phyloP scores from a whole-genome alignment of 352 stramenopile species.

The Globisporangium emineosum region DNA sequence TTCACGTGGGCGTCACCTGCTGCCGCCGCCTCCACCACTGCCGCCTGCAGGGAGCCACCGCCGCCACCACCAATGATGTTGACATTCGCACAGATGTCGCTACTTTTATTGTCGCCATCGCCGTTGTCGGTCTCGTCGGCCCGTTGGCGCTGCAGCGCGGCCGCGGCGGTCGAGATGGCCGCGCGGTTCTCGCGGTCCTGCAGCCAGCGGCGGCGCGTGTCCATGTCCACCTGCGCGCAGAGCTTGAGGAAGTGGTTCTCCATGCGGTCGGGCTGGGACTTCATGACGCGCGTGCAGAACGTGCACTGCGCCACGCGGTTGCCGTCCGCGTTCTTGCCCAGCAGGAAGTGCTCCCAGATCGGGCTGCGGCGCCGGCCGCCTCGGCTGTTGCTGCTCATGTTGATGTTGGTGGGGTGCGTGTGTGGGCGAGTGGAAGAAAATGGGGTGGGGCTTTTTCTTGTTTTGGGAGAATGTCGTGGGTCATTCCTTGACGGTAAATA shows the following conservation, averaged over 20 bases:
- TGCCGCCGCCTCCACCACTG: background rate
- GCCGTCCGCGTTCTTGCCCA: constrained; percentile 10
- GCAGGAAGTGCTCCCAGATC: constrained; percentile 19
- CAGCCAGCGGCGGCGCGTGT: constrained; percentile 14
- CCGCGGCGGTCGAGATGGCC: constrained; percentile 2
- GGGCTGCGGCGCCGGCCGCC: constrained; percentile 13
- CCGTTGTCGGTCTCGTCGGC: background rate
- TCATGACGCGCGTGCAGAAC: constrained; percentile 19
- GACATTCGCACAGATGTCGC: background rate
- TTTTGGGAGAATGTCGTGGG: no score
- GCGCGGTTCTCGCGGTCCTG: constrained; percentile 11
- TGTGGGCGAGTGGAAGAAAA: no score
- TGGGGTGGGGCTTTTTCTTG: no score
- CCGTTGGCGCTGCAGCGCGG: constrained; percentile 6
- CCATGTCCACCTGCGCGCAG: constrained; percentile 14
- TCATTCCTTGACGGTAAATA: no score
- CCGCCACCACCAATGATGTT: background rate
- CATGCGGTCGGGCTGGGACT: constrained; percentile 21
- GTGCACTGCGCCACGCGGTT: constrained; percentile 18
- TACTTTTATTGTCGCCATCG: background rate
- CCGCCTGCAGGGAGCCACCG: background rate
- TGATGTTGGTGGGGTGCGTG: background rate
- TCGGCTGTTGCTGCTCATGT: constrained; percentile 2
- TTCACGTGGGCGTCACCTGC: constrained; percentile 1
- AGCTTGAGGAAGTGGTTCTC: constrained; percentile 22